These are phyloP conservation scores for Hypoxylon sp. DNA, from an alignment of 2,329 filamentous ascomycete species.

Conservation along the genomic window DNA sequence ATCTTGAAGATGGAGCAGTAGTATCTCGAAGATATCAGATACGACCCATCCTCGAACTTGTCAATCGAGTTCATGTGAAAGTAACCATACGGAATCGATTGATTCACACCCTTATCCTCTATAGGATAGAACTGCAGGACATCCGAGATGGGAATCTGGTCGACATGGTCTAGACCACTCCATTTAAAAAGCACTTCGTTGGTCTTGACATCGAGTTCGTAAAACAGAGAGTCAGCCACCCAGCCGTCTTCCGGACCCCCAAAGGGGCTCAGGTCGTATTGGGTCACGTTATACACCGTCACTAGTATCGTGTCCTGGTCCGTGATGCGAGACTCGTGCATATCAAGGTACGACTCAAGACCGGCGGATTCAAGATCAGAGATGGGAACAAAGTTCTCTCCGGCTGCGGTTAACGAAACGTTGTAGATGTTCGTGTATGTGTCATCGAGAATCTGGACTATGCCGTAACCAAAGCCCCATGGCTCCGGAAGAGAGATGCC, in stretches of 20 bases:
- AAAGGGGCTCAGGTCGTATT: conserved; percentile 44
- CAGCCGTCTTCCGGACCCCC: conserved; percentile 47
- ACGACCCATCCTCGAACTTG: conserved; percentile 40
- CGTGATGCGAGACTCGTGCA: conserved; percentile 48
- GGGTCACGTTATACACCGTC: conserved; percentile 45
- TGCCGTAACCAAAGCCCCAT: conserved; percentile 46
- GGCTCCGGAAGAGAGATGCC: conserved; percentile 41
- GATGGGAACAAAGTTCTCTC: conserved; percentile 27
- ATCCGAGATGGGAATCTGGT: conserved; percentile 43
- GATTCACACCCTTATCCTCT: conserved; percentile 32
- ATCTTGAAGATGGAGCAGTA: conserved; percentile 40
- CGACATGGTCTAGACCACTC: conserved; percentile 50
- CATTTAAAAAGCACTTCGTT: conserved; percentile 52
- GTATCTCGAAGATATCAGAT: conserved; percentile 41
- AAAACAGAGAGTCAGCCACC: conserved; percentile 50
- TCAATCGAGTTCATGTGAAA: conserved; percentile 45
- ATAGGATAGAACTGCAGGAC: conserved; percentile 33
- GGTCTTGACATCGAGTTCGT: conserved; percentile 53
- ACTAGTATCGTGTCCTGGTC: conserved; percentile 43
- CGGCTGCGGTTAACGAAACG: conserved; percentile 26
- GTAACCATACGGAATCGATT: conserved; percentile 39
- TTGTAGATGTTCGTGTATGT: conserved; percentile 42
- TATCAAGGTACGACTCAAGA: conserved; percentile 39
- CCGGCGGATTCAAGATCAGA: conserved; percentile 18
- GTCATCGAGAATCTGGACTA: conserved; percentile 45